Evolutionary conservation across 768 basidiomycete species (phyloP).

Genomic region (Dioszegia crocea): DNA sequence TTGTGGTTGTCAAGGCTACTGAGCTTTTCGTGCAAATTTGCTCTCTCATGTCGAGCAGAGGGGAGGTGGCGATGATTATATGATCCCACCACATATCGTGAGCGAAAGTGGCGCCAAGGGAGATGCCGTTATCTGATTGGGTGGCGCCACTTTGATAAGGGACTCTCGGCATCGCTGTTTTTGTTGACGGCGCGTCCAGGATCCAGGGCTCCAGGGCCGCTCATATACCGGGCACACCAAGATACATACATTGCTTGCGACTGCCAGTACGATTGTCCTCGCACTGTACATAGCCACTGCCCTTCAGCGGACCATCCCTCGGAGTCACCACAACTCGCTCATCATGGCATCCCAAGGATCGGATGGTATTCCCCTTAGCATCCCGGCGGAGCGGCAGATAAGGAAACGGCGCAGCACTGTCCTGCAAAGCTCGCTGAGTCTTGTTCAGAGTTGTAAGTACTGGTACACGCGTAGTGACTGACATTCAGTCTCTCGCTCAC

Average conservation of each 20-base stretch:
- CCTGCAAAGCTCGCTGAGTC: slow-evolving; percentile 5
- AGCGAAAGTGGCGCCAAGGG: neutral
- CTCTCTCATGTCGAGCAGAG: neutral
- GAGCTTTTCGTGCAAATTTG: neutral
- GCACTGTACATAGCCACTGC: too few relatives aligned
- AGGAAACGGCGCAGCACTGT: neutral
- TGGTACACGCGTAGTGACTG: neutral
- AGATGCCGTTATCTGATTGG: neutral
- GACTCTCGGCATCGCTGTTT: too few relatives aligned
- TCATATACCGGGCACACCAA: neutral
- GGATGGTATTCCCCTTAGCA: neutral
- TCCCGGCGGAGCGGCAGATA: neutral
- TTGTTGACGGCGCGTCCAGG: too few relatives aligned
- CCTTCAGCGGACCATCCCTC: too few relatives aligned
- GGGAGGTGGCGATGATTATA: neutral
- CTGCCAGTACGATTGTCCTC: too few relatives aligned
- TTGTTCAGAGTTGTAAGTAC: slow-evolving; percentile 10
- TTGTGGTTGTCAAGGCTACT: neutral
- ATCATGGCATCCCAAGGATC: neutral
- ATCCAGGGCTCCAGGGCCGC: neutral
- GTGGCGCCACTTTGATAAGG: too few relatives aligned
- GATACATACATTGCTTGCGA: too few relatives aligned
- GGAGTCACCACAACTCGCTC: too few relatives aligned
- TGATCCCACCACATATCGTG: neutral
- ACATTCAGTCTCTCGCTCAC: slow-evolving; percentile 38